Percentiles rank a stretch among this genome's conserved stretches.
Conservation (phyloP, 1,139 yeast species). For the Taiozyma sp. region DNA sequence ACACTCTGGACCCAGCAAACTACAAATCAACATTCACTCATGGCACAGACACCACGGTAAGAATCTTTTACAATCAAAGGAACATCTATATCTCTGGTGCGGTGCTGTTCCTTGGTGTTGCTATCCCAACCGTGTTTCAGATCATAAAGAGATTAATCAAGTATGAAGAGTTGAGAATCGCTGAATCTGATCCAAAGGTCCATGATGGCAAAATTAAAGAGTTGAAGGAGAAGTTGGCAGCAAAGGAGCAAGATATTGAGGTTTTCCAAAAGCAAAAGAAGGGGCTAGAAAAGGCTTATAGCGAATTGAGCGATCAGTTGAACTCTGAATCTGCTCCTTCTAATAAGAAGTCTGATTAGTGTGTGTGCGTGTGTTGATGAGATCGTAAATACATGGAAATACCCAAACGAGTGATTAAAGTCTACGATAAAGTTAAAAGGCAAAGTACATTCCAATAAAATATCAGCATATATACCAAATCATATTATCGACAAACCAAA, state of each 20-base stretch:
- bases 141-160: conserved; percentile 54
- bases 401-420: not conserved
- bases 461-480: not conserved
- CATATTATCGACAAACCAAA: not conserved
- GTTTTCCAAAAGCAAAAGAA: conserved; percentile 50
- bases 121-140: conserved; percentile 53
- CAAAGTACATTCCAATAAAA: not conserved
- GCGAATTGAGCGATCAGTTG: conserved; percentile 33
- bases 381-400: not conserved
- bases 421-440: not conserved
- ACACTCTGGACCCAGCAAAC: conserved; percentile 18
- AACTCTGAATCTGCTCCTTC: conserved; percentile 5
- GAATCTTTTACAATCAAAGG: conserved; percentile 64
- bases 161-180: conserved; percentile 41
- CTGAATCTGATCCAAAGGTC: conserved; percentile 18
- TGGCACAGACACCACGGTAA: conserved; percentile 26
- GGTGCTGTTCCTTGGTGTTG: conserved; percentile 53
- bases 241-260: conserved; percentile 43
- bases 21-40: conserved; percentile 19
- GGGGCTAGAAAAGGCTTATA: conserved; percentile 50
- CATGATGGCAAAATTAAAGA: conserved; percentile 38
- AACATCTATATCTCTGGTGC: conserved; percentile 71
- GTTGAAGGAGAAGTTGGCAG: conserved; percentile 33
- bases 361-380: not conserved
- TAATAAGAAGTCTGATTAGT: conserved; percentile 15